Conservation (phyloP, 495 filamentous ascomycete genomes). For the Hypoxylon fragiforme region DNA sequence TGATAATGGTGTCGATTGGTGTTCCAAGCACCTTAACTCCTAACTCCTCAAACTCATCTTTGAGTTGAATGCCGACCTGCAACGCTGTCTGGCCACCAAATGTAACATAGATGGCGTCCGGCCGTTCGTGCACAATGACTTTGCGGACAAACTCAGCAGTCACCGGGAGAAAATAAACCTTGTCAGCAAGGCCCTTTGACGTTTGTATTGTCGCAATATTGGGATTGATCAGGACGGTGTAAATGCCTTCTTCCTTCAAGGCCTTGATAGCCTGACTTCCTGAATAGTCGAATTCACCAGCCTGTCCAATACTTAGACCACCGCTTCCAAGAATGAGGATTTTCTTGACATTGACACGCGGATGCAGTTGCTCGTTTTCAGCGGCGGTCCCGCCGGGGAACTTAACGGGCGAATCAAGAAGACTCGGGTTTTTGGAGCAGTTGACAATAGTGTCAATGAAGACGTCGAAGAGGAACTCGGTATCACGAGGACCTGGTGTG, state of each 20-base stretch:
- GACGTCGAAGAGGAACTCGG: slow-evolving; percentile 94
- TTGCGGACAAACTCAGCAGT: slow-evolving; percentile 97
- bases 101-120: slow-evolving; percentile 93
- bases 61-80: slow-evolving; percentile 92
- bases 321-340: slow-evolving; percentile 91
- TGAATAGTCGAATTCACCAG: slow-evolving; percentile 98
- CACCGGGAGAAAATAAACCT: slow-evolving; percentile 97
- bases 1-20: slow-evolving; percentile 96
- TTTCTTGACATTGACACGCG: slow-evolving; percentile 85
- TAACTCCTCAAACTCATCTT: slow-evolving; percentile 88
- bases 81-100: slow-evolving; percentile 97
- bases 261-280: slow-evolving; percentile 94
- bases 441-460: slow-evolving; percentile 84
- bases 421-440: slow-evolving; percentile 59
- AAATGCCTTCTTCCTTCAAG: slow-evolving; percentile 91
- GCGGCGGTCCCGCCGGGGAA: slow-evolving; percentile 83
- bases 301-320: slow-evolving; percentile 93
- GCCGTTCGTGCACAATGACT: slow-evolving; percentile 88
- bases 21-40: slow-evolving; percentile 95
- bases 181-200: slow-evolving; percentile 94
- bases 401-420: slow-evolving; percentile 68
- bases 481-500: slow-evolving; percentile 93
- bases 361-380: slow-evolving; percentile 75
- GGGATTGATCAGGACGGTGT: slow-evolving; percentile 94
- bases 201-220: slow-evolving; percentile 99